Evolutionary conservation across 495 filamentous ascomycete genomes (phyloP).

Genomic region (Penicilliopsis zonata): DNA sequence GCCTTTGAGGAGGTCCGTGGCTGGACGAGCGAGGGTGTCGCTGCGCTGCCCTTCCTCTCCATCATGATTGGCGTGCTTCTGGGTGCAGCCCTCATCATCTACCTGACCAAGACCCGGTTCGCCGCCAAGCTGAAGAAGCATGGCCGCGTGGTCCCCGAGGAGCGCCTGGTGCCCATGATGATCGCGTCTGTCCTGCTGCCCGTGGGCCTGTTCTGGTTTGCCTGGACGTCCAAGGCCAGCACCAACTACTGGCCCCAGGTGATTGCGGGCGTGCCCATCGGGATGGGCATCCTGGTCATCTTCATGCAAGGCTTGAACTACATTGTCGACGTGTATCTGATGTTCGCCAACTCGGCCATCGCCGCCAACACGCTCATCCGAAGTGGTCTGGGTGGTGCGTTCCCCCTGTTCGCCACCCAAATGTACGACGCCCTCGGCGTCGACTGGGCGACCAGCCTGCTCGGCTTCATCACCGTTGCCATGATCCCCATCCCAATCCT

Average conservation of each 20-base stretch:
- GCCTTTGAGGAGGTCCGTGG: conserved; percentile 42
- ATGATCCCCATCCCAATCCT: conserved; percentile 46
- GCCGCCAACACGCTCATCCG: conserved; percentile 9
- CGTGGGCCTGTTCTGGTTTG: conserved; percentile 52
- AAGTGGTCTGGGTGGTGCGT: conserved; percentile 8
- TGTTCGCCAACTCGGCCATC: conserved; percentile 48
- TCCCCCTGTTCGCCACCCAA: conserved; percentile 7
- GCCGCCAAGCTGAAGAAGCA: conserved; percentile 35
- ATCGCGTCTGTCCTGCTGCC: conserved; percentile 42
- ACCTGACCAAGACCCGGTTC: conserved; percentile 37
- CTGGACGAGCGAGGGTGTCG: conserved; percentile 34
- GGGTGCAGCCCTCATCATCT: conserved; percentile 28
- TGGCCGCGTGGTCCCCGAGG: conserved; percentile 42
- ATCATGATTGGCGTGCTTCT: conserved; percentile 44
- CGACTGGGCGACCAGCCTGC: conserved; percentile 40
- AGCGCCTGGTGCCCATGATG: conserved; percentile 47
- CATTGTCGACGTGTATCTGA: conserved; percentile 50
- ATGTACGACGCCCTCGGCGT: conserved; percentile 41
- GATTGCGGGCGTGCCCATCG: conserved; percentile 37
- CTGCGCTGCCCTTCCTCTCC: conserved; percentile 47
- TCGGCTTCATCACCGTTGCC: conserved; percentile 40
- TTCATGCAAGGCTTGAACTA: conserved; percentile 53
- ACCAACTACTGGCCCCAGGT: conserved; percentile 38
- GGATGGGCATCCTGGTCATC: conserved; percentile 42
- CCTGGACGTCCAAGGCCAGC: conserved; percentile 39